Evolutionary conservation across 768 basidiomycete species (phyloP).

Genomic region (Agaricus sinodeliciosus): DNA sequence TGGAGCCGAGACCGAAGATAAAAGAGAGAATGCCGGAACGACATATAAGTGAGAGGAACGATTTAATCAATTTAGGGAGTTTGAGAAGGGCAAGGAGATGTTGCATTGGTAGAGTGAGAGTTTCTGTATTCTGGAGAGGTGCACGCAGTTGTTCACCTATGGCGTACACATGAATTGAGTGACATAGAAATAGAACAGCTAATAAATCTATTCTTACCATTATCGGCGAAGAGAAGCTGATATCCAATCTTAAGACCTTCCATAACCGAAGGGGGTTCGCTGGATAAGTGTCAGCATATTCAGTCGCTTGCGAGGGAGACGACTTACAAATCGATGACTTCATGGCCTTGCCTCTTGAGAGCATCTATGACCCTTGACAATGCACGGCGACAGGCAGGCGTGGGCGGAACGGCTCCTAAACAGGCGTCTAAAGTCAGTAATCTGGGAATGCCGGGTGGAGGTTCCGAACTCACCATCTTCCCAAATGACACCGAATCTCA

Average conservation of each 20-base stretch:
- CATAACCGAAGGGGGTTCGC: constrained; percentile 38
- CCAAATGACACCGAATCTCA: constrained; percentile 60
- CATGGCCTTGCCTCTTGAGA: constrained; percentile 53
- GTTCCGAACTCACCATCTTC: constrained; percentile 42
- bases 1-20: constrained; percentile 32
- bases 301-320: not conserved
- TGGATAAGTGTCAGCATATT: constrained; percentile 7
- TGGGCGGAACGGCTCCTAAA: constrained; percentile 50
- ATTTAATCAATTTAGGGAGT: constrained; percentile 35
- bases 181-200: too few relatives aligned
- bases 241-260: constrained; percentile 46
- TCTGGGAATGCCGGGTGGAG: not conserved
- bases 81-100: constrained; percentile 26
- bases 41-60: constrained; percentile 32
- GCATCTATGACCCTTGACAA: constrained; percentile 45
- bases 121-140: constrained; percentile 27
- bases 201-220: constrained; percentile 27
- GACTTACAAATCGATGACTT: constrained; percentile 56
- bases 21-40: constrained; percentile 32
- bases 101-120: constrained; percentile 22
- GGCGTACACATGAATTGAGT: not conserved
- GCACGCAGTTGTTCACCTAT: constrained; percentile 39
- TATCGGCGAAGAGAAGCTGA: constrained; percentile 50
- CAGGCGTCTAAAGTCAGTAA: not conserved
- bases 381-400: constrained; percentile 58